Percentiles rank a stretch among this genome's conserved stretches.
These are phyloP conservation scores for Nicotiana paniculata DNA, from an alignment of 257 asterid species.

Conservation along the genomic window DNA sequence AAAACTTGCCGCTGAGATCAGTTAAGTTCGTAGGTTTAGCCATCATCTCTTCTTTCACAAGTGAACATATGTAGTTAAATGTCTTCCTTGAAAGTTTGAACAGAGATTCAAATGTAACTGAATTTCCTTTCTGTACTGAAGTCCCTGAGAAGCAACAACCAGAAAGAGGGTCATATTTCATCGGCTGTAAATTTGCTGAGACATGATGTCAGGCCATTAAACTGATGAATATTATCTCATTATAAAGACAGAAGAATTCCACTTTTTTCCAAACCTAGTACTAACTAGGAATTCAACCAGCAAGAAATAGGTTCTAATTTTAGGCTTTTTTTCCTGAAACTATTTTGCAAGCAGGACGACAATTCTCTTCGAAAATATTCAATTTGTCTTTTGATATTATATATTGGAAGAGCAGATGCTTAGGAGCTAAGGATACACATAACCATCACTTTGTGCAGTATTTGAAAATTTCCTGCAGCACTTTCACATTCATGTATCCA, in stretches of 20 bases:
- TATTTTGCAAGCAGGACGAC: neutral
- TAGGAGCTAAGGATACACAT: neutral
- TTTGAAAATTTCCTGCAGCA: neutral
- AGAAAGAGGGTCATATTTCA: neutral
- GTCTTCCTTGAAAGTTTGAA: slow-evolving; percentile 27
- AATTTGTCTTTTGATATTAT: neutral
- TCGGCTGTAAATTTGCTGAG: neutral
- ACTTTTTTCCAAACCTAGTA: neutral
- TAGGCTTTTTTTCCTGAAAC: neutral
- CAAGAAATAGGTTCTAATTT: neutral
- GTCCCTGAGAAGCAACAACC: slow-evolving; percentile 11
- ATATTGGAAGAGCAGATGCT: neutral
- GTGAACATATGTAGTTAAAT: slow-evolving; percentile 22
- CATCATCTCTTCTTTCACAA: slow-evolving; percentile 18
- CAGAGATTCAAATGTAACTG: slow-evolving; percentile 15
- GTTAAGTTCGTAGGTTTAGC: neutral
- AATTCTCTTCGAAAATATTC: neutral
- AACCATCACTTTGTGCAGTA: neutral
- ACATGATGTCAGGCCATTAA: neutral
- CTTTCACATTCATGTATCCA: neutral
- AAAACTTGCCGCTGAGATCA: slow-evolving; percentile 13
- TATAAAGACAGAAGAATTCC: neutral
- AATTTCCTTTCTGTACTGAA: neutral
- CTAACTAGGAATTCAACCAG: neutral
- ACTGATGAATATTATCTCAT: neutral